Evolutionary conservation across 148 eudicot genomes (phyloP).

Genomic region (Cornus florida): DNA sequence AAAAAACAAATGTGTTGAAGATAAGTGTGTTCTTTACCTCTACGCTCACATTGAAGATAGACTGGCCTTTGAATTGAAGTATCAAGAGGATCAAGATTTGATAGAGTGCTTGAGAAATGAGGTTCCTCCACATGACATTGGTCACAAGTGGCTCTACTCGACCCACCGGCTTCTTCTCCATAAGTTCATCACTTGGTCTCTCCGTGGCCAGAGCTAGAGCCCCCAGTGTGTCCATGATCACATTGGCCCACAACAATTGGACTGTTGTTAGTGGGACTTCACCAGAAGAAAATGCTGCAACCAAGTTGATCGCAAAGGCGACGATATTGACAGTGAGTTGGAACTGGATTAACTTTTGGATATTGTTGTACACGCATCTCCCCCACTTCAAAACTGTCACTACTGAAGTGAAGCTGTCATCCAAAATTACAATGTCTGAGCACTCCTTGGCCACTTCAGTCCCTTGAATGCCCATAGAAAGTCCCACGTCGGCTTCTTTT

Average conservation of each 20-base stretch:
- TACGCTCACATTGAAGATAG: not conserved
- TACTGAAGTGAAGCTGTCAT: not conserved
- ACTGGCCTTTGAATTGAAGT: not conserved
- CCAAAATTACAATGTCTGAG: not conserved
- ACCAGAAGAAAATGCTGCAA: not conserved
- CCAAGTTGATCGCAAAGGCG: conserved; percentile 4
- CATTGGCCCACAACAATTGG: not conserved
- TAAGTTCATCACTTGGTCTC: not conserved
- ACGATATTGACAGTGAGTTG: not conserved
- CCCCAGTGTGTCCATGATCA: conserved; percentile 4
- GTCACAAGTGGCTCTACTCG: not conserved
- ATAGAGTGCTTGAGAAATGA: conserved; percentile 4
- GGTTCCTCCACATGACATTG: conserved; percentile 9
- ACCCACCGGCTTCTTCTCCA: not conserved
- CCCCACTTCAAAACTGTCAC: conserved; percentile 7
- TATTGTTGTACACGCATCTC: not conserved
- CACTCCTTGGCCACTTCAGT: not conserved
- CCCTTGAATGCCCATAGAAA: conserved; percentile 3
- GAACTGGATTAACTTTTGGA: conserved; percentile 4
- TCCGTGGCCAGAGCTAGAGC: conserved; percentile 8
- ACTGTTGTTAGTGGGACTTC: conserved; percentile 4
- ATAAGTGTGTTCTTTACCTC: not conserved
- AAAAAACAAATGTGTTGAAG: not conserved
- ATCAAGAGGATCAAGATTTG: not conserved
- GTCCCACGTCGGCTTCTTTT: conserved; percentile 4